Conservation (phyloP, 2,329 filamentous ascomycete genomes). For the Pestalotiopsis sp. region DNA sequence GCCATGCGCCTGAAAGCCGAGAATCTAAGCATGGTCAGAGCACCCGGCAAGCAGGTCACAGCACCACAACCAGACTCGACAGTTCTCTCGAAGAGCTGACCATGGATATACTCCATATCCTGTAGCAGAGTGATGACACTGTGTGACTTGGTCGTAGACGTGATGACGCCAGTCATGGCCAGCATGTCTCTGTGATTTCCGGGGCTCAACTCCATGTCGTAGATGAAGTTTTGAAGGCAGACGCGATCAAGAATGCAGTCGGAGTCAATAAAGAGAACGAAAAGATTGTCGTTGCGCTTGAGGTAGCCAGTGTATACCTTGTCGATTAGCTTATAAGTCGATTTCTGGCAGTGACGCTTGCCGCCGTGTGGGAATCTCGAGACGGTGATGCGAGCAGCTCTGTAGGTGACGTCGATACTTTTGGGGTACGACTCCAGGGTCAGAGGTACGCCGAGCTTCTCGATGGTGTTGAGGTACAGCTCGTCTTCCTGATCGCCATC, state of each 20-base stretch:
- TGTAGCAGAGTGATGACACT: slow-evolving; percentile 90
- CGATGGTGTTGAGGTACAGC: slow-evolving; percentile 83
- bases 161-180: slow-evolving; percentile 97
- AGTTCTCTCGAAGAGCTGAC: slow-evolving; percentile 92
- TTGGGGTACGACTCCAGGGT: slow-evolving; percentile 79
- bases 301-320: slow-evolving; percentile 88
- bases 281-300: slow-evolving; percentile 85
- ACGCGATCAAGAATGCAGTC: slow-evolving; percentile 92
- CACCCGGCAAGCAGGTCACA: slow-evolving; percentile 92
- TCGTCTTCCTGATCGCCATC: slow-evolving; percentile 90
- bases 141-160: slow-evolving; percentile 86
- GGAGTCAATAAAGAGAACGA: slow-evolving; percentile 96
- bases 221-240: slow-evolving; percentile 96
- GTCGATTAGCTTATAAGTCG: slow-evolving; percentile 91
- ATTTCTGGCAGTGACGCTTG: slow-evolving; percentile 92
- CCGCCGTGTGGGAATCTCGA: slow-evolving; percentile 93
- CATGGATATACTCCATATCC: slow-evolving; percentile 98
- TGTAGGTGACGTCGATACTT: slow-evolving; percentile 89
- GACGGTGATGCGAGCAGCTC: slow-evolving; percentile 81
- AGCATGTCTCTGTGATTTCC: slow-evolving; percentile 92
- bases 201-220: slow-evolving; percentile 96
- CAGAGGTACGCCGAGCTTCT: slow-evolving; percentile 80
- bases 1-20: slow-evolving; percentile 96
- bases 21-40: slow-evolving; percentile 93
- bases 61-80: slow-evolving; percentile 94